Conservation (phyloP, 2,329 filamentous ascomycete species). For the Dothistroma pini region DNA sequence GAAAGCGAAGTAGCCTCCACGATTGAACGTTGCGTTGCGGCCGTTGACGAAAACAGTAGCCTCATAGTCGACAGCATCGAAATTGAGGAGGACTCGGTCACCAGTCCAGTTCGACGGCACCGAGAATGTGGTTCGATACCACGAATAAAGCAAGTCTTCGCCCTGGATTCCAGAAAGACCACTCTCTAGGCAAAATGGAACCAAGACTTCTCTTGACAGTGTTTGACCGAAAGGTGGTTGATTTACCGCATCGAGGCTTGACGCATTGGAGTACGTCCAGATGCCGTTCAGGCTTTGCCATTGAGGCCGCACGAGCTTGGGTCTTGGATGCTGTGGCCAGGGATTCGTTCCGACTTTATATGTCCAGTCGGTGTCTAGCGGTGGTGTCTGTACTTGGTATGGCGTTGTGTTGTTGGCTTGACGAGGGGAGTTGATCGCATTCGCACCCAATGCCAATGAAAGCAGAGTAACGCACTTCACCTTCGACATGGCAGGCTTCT, state of each 20-base stretch:
- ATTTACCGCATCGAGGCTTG: slow-evolving; percentile 37
- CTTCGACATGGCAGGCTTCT: neutral
- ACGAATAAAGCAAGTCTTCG: slow-evolving; percentile 28
- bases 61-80: slow-evolving; percentile 62
- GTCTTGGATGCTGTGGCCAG: slow-evolving; percentile 55
- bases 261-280: slow-evolving; percentile 52
- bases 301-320: slow-evolving; percentile 50
- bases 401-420: slow-evolving; percentile 3
- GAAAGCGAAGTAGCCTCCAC: slow-evolving; percentile 58
- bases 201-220: slow-evolving; percentile 45
- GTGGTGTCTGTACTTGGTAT: slow-evolving; percentile 40
- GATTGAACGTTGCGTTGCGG: slow-evolving; percentile 51
- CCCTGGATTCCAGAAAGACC: slow-evolving; percentile 47
- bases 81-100: slow-evolving; percentile 51
- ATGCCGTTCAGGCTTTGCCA: slow-evolving; percentile 57
- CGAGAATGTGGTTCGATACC: slow-evolving; percentile 48
- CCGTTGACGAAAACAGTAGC: slow-evolving; percentile 57
- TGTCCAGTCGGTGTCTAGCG: slow-evolving; percentile 50
- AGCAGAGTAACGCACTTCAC: neutral
- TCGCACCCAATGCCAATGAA: neutral
- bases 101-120: slow-evolving; percentile 49
- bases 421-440: slow-evolving; percentile 3
- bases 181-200: slow-evolving; percentile 55
- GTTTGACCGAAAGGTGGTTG: slow-evolving; percentile 45
- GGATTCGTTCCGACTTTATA: slow-evolving; percentile 48